phyloP scores from a whole-genome alignment of 495 filamentous ascomycete species.

The Penicillium maclennaniae region DNA sequence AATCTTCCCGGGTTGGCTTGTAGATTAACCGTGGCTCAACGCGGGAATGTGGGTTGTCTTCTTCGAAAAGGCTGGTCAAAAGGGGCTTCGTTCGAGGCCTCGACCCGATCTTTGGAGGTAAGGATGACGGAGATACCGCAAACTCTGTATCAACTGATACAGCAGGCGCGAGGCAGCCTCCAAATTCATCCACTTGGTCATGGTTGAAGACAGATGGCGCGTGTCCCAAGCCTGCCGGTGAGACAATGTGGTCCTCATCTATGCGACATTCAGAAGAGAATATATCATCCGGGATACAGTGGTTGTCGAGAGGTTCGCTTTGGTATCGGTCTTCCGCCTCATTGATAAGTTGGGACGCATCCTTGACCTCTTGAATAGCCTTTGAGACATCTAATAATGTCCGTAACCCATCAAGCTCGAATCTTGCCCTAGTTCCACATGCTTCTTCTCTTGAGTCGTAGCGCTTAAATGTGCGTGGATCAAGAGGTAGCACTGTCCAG shows the following conservation, averaged over 20 bases:
- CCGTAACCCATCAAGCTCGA: slow-evolving; percentile 11
- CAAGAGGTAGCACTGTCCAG: slow-evolving; percentile 50
- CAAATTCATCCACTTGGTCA: not conserved
- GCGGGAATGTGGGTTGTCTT: slow-evolving; percentile 11
- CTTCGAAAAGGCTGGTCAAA: slow-evolving; percentile 15
- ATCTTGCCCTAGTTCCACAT: slow-evolving; percentile 40
- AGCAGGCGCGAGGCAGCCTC: not conserved
- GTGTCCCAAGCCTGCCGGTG: not conserved
- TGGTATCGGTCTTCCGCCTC: not conserved
- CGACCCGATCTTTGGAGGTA: not conserved
- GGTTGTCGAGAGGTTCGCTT: not conserved
- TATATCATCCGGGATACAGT: slow-evolving; percentile 24
- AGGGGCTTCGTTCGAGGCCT: not conserved
- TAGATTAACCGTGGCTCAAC: not conserved
- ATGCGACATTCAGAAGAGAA: slow-evolving; percentile 29
- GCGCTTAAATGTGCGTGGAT: slow-evolving; percentile 43
- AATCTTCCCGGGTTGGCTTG: not conserved
- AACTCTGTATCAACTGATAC: not conserved
- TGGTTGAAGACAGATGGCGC: not conserved
- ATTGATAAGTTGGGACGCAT: slow-evolving; percentile 21
- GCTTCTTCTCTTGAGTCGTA: slow-evolving; percentile 33
- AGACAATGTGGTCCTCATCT: not conserved
- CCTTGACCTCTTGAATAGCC: slow-evolving; percentile 18
- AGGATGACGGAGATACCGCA: not conserved
- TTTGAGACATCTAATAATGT: slow-evolving; percentile 32